Evolutionary conservation across 768 basidiomycete genomes (phyloP), one percentile per base, ranked within the genome.

Genomic region (Lactarius evosmus): DNA sequence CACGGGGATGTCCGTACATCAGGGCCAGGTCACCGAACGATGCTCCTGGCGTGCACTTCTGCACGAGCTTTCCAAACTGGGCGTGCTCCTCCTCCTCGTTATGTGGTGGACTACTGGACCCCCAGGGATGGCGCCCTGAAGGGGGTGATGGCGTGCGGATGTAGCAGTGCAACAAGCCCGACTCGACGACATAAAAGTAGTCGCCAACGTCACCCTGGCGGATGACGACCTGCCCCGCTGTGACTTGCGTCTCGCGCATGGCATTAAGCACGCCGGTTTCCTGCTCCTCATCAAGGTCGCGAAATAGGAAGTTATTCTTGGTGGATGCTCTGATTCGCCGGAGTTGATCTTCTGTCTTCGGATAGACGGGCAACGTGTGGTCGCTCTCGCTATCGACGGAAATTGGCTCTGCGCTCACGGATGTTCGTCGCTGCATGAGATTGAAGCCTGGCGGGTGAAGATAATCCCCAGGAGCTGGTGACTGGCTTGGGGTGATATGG

Each of bases 1-100:
- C 93, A 34, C 97, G 91, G 44, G 93, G 92, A 69, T 96, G 95
- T 36, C 93, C 94, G 77, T 99, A 96, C 96, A 99, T 98, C 69
- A 99, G 78, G 33, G 97, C 97, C 60, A 99, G 82, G 76, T 99
- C 96, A 50, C 97, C 97, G 65, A 98, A 98, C 50, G 89, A 94
- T 63, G 82, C 85, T 4, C 95, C 94, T 1, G 91, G 86, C 51
- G 80, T 82, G 80, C 91, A 94, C 63, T 92, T 89, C 58, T 87
- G 85, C 1, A 98, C 97, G 73, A 89, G 86, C 64, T 83, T 86
- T 27, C 93, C 93, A 69, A 86, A 86, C 65, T 84, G 82, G 5
- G 85, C 80, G 67, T 93, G 88, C 65, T 78, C 70, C 55, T 77
- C 70, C 55, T 77, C 75, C 25, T 76, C 68, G 51, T 75, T 73